Evolutionary conservation across 306 rosid species (phyloP), one percentile per base, ranked within the genome.

Genomic region (Citrullus amarus): DNA sequence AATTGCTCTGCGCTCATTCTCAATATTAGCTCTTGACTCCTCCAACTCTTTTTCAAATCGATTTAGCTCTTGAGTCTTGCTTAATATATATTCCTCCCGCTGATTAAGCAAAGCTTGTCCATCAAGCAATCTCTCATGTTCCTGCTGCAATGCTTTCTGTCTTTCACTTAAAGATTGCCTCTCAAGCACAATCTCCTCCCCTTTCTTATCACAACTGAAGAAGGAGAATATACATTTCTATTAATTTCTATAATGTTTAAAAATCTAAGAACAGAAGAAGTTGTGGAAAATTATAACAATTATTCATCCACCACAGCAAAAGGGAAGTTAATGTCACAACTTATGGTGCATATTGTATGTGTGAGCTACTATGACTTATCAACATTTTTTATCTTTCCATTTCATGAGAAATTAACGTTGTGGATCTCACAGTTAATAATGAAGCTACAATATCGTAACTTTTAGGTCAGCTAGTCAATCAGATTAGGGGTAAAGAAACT

Each of bases 121-220:
- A 83, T 92, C 90, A 79, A 92, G 91, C 86, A 91, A 87, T 22
- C 96, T 85, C 81, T 96, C 97, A 43, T 92, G 97, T 83, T 90
- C 96, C 85, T 91, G 91, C 83, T 89, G 93, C 82, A 96, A 80
- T 60, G 86, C 71, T 79, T 90, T 89, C 80, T 88, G 92, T 87
- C 99, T 92, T 85, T 96, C 99, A 80, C 83, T 74, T 61, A 96
- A 86, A 62, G 90, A 89, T 67, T 92, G 93, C 83, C 91, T 87
- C 88, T 91, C 98, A 73, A 90, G 92, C 83, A 68, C 81, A 67
- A 90, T 85, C 77, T 91, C 93, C 84, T 88, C 91, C 75, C 91
- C 98, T 81, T 90, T 96, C 82, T 90, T 91, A 56, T 91, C 99
- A 82, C 96, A 96, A 54, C 98, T 96, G 48, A 76, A 8, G 61